Evolutionary conservation across 1,284 basidiomycete genomes (phyloP), one percentile per base, ranked within the genome.

Genomic region (Boletellus deceptivus): DNA sequence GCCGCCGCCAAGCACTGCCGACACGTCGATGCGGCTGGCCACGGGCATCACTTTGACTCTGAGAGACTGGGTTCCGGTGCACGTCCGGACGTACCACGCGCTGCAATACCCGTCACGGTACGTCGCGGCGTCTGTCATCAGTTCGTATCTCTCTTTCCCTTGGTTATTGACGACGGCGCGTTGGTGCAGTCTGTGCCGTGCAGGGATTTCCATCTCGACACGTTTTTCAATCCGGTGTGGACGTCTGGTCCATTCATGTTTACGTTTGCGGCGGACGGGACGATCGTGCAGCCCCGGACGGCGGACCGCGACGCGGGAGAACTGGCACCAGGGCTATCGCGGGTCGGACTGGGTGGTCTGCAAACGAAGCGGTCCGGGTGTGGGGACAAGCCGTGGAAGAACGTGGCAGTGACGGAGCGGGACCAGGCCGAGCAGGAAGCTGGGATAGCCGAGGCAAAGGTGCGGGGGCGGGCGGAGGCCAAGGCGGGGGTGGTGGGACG

Each of bases 321-420:
- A 25, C 25, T 8, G 25, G 25, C 7, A 1, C 25, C 25, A 25
- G 25, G 8, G 25, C 25, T 33, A 11, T 9, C 10, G 31, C 5
- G 22, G 22, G 4, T 22, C 22, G 22, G 8, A 4, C 25, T 7
- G 25, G 8, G 6, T 25, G 25, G 25, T 8, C 25, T 25, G 24
- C 24, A 7, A 1, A 25, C 25, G 25, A 9, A 25, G 34, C 16
- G 16, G 7, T 17, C 11, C 34, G n/a, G 34, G 34, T 2, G 34
- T 17, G 34, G 13, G 16, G 40, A 41, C 31, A 68, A 67, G 41
- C 52, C 50, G 5, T 68, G 67, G 64, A 68, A 68, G 57, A 63
- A 60, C 10, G 52, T 67, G 6, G 53, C 58, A 10, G 54, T 70
- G 25, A 64, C 51, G 1, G 64, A 70, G 18, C 54, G 52, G 2